These are phyloP conservation scores for Apiospora hydei DNA, from an alignment of 2,329 filamentous ascomycete genomes.

Conservation along the genomic window DNA sequence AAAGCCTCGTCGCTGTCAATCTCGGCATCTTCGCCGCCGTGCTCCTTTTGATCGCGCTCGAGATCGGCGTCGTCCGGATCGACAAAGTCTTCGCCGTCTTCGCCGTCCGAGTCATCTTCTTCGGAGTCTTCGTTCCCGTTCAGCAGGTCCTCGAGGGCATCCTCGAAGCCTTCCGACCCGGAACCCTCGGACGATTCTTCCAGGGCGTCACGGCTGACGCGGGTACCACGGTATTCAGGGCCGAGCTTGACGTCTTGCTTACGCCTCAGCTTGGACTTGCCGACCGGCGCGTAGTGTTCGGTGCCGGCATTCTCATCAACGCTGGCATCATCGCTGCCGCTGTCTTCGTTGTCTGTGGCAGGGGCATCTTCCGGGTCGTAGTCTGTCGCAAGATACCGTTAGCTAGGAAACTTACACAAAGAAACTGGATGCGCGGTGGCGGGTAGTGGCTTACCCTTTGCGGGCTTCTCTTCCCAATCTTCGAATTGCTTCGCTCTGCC, in stretches of 20 bases:
- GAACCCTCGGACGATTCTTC: constrained; percentile 57
- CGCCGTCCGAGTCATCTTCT: constrained; percentile 47
- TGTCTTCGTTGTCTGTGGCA: constrained; percentile 62
- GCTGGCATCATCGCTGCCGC: constrained; percentile 58
- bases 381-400: constrained; percentile 58
- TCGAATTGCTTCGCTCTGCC: constrained; percentile 67
- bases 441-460: constrained; percentile 59
- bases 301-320: constrained; percentile 68
- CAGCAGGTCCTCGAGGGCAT: constrained; percentile 55
- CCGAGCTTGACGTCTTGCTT: constrained; percentile 74
- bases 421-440: not conserved
- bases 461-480: constrained; percentile 66
- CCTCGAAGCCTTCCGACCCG: constrained; percentile 46
- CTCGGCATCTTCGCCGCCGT: constrained; percentile 62
- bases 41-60: constrained; percentile 52
- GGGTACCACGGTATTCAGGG: constrained; percentile 79
- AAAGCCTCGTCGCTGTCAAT: constrained; percentile 75
- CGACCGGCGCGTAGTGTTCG: constrained; percentile 56
- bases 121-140: constrained; percentile 46
- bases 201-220: constrained; percentile 70
- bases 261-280: constrained; percentile 84
- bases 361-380: constrained; percentile 79
- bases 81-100: constrained; percentile 56
- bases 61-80: constrained; percentile 65
- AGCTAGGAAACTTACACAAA: not conserved